Evolutionary conservation across 2,329 filamentous ascomycete species (phyloP), one percentile per base, ranked within the genome.

Genomic region (Sarocladiaceae sp.): DNA sequence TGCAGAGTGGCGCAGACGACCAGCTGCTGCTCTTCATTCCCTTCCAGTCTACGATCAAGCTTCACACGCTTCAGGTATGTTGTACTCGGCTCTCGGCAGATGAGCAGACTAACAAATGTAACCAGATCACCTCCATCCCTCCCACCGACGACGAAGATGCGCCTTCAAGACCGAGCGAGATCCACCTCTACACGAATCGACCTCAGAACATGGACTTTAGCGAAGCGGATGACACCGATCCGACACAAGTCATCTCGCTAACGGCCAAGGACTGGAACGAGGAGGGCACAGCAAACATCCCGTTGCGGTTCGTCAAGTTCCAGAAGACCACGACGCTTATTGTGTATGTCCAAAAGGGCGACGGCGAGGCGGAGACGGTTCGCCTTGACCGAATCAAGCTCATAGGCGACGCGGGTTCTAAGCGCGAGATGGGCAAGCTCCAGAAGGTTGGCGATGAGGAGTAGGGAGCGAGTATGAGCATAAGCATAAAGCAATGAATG

Each of bases 1-100:
- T 97, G 20, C 90, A 97, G 76, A 97, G 90, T 68, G 93, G 97
- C 65, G 95, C 93, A 31, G 94, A 99, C 65, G 92, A 97, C 72
- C 94, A 99, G 75, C 76, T 99, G 56, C 88, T 97, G 80, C 79
- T 99, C 44, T 97, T 86, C 70, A 78, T 95, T 53, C 93, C 94
- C 1, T 96, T 99, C 72, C 87, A 92, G 68, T 83, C 87, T 28
- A 89, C 84, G 46, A 68, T 96, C 58, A 99, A 97, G 76, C 79
- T 97, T 50, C 93, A 97, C 71, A 92, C 90, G 11, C 72, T 87
- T 28, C 83, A 86, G 74, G 82, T 82, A 71, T 53, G 12, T 46
- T 13, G 15, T 20, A 22, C 23, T 23, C 10, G 18, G 20, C 18
- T 17, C 20, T 4, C 7, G n/a, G 13, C 17, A 40, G 8, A 23